Evolutionary conservation across 1,284 basidiomycete genomes (phyloP), one percentile per base, ranked within the genome.

Genomic region (Cryptococcus sp.): DNA sequence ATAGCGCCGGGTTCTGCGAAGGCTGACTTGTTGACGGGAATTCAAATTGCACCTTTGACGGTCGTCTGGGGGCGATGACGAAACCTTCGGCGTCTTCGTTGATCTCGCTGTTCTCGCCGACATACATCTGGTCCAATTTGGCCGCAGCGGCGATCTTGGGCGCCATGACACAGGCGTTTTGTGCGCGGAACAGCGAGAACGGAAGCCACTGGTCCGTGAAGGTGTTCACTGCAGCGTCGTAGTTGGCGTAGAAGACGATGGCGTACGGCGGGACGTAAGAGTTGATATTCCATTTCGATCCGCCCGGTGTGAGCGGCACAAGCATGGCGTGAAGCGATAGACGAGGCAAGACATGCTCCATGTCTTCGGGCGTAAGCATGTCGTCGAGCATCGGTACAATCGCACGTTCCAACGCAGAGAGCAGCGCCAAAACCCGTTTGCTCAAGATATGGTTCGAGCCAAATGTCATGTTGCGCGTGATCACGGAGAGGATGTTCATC

Each of bases 161-260:
- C 5, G 71, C 69, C 74, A 76, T 71, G 50, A 80, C 75, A 56
- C 77, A 80, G 23, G 79, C 75, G 61, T 76, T 73, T 50, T 80
- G 77, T 4, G 78, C 78, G 15, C 77, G 70, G 68, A 78, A 80
- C 6, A 81, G 68, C 17, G 68, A 60, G 69, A 80, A 81, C n/a
- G 80, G 78, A 46, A 78, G 62, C 78, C 80, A 81, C 54, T 75
- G 72, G 47, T 78, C 69, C 10, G 72, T 74, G 46, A 77, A 75
- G 0, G 76, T 73, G 50, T 77, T 76, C 59, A 77, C 72, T 2
- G 79, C 75, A 1, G 77, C 71, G 31, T 80, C 75, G 45, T 81
- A 75, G 56, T 79, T 77, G 3, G 78, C 79, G 61, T 79, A 78
- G 54, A 81, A 75, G 56, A 79, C 73, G 45, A 81, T 68, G 47